These are phyloP conservation scores for Pythium scleroteichum DNA, from an alignment of 352 stramenopile genomes.

Conservation along the genomic window DNA sequence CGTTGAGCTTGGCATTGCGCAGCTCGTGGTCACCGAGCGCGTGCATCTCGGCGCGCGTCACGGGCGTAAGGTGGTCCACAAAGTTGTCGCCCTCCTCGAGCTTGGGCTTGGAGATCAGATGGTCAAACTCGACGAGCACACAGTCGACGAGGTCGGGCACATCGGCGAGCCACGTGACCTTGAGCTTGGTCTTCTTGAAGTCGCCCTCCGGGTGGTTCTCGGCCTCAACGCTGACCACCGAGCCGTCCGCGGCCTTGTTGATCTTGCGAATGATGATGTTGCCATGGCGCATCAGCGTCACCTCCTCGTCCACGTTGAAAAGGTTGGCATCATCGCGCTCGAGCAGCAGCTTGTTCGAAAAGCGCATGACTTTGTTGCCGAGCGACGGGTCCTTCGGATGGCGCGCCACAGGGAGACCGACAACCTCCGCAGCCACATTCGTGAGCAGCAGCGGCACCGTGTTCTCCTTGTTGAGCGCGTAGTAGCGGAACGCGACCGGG, in stretches of 20 bases:
- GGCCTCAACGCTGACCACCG: conserved; percentile 64
- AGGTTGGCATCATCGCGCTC: conserved; percentile 94
- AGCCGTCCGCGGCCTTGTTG: conserved; percentile 51
- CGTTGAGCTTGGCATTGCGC: conserved; percentile 92
- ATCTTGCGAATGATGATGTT: conserved; percentile 88
- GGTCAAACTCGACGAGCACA: conserved; percentile 97
- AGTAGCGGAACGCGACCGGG: conserved; percentile 94
- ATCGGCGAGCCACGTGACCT: conserved; percentile 96
- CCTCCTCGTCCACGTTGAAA: conserved; percentile 95
- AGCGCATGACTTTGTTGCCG: conserved; percentile 88
- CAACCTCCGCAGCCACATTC: conserved; percentile 62
- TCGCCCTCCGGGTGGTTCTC: conserved; percentile 82
- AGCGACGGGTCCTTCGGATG: conserved; percentile 82
- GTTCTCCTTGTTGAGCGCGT: conserved; percentile 92
- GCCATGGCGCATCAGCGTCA: conserved; percentile 98
- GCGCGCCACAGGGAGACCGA: conserved; percentile 62
- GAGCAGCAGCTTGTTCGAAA: conserved; percentile 90
- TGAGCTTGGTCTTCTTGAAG: conserved; percentile 96
- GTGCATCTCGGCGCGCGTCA: conserved; percentile 92
- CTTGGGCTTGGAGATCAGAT: conserved; percentile 98
- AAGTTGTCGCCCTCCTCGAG: conserved; percentile 98
- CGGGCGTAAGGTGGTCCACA: conserved; percentile 95
- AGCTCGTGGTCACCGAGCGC: conserved; percentile 95
- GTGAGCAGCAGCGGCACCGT: conserved; percentile 89
- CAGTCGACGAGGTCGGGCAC: conserved; percentile 87